Evolutionary conservation across 164 flowering plant genomes (phyloP), one percentile per base, ranked within the genome.

Genomic region (Echeveria elegans): DNA sequence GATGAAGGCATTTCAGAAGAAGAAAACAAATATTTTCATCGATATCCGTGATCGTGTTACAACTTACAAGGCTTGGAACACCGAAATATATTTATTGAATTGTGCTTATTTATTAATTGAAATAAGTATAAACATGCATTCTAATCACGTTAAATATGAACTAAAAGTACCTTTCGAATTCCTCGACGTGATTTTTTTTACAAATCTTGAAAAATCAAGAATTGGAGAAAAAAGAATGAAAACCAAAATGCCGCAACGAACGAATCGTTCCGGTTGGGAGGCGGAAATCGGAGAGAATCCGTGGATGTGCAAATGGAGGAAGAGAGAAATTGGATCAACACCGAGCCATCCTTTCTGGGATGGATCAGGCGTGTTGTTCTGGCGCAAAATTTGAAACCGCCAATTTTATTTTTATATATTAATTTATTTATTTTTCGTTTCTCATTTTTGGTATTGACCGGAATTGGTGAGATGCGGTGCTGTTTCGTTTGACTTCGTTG

Each of bases 361-460:
- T 56, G 61, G 61, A 56, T 56, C 61, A 28, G 32, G 61, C 59
- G 61, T 50, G 26, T 29, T 2, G 18, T 32, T 56, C 61, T 56
- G 61, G 61, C 61, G 61, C 61, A 56, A 56, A 11, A 26, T 26
- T 28, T 26, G 30, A 26, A 26, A 28, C 61, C 61, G 61, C 61
- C 61, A 56, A 28, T 26, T 56, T 56, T 56, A 2, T 56, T 4
- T 26, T 26, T 43, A 43, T 43, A 43, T 16, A 7, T 36, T 6
- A 5, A 36, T 50, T 52, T 52, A 24, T 24, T 28, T 53, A 53
- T 56, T 26, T 28, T 29, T 11, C n/a, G 37, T 48, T 48, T 48
- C 56, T 48, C 24, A 7, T 56, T 28, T 56, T 56, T 43, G 47
- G 61, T 28, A 56, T 12, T 29, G 3, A 16, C 61, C 19, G 0